Base-by-base conservation (phyloP, 345 rosid species). In the Hibiscus tridactylites region DNA sequence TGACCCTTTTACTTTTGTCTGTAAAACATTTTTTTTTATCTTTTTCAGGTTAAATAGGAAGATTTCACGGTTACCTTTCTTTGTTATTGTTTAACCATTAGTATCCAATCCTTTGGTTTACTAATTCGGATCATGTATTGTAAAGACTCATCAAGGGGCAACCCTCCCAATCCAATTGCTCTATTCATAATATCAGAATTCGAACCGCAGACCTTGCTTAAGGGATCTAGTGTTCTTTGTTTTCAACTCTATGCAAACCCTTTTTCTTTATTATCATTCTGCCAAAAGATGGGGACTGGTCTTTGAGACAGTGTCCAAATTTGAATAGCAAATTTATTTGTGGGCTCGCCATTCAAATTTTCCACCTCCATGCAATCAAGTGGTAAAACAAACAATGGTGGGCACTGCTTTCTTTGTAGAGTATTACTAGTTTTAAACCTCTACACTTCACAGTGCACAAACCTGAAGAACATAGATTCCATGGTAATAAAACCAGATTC, bases 401-500 rank as follows among this genome's bases (percentile, higher is more conserved):
- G 44, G 9, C 44, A 39, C 44, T 39, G 44, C 47, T n/a, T 50
- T 35, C 62, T 17, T 54, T 69, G 46, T 6, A 68, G 60, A 3
- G 6, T 9, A 50, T 68, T 52, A 52, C 71, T 28, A 28, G 71
- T 67, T 67, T 28, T 67, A 28, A 49, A 67, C 13, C 3, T 0
- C 16, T 67, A 49, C 44, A 67, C 3, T 49, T 21, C 9, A 9
- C 16, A 49, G 59, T 28, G 26, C 42, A 49, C 29, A 50, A 49
- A 29, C 58, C 39, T 67, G 42, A 67, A 67, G 24, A 49, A 28
- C 13, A 57, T 37, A 58, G 39, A 57, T 57, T 70, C 73, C 37
- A 17, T 58, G 57, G 3, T 35, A 65, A 49, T 70, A 31, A 54
- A 62, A 54, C 26, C 62, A 66, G 64, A 66, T 39, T 70, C 65